Evolutionary conservation across 140 eudicot genomes (phyloP).

Genomic region (Ambrosia hybrid): DNA sequence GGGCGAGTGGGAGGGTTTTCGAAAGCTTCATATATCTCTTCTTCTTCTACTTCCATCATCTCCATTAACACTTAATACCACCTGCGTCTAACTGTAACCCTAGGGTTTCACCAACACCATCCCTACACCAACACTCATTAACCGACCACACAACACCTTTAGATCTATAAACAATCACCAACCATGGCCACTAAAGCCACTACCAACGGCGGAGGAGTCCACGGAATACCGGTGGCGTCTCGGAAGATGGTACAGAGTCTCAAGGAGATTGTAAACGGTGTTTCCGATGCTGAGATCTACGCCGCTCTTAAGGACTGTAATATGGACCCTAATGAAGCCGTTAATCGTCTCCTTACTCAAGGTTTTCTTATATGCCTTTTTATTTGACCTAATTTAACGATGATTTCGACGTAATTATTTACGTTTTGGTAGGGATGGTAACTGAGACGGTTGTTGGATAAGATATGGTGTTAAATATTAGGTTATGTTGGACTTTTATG

Average conservation of each 20-base stretch:
- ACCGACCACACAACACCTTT: not conserved
- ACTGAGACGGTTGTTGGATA: not conserved
- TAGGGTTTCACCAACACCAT: not conserved
- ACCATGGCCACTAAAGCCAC: slow-evolving; percentile 44
- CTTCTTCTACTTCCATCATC: slow-evolving; percentile 15
- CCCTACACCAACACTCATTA: too few species aligned
- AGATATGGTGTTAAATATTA: not conserved
- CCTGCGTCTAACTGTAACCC: slow-evolving; percentile 20
- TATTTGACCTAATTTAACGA: not conserved
- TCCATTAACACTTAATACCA: slow-evolving; percentile 16
- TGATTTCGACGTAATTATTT: not conserved
- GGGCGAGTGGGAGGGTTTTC: slow-evolving; percentile 46
- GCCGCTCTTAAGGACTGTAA: slow-evolving; percentile 76
- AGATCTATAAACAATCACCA: slow-evolving; percentile 37
- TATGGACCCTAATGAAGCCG: slow-evolving; percentile 99
- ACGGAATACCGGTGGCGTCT: slow-evolving; percentile 59
- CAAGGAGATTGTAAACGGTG: slow-evolving; percentile 84
- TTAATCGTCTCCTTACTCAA: slow-evolving; percentile 78
- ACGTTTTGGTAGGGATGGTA: too few species aligned
- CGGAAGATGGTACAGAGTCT: slow-evolving; percentile 77
- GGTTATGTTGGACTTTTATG: too few species aligned
- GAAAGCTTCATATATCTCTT: slow-evolving; percentile 40
- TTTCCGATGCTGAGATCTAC: slow-evolving; percentile 83
- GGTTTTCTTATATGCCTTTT: slow-evolving; percentile 35
- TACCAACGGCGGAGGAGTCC: slow-evolving; percentile 6